phyloP scores from a whole-genome alignment of 805 yeast genomes.

The Grigorovia jiainica region DNA sequence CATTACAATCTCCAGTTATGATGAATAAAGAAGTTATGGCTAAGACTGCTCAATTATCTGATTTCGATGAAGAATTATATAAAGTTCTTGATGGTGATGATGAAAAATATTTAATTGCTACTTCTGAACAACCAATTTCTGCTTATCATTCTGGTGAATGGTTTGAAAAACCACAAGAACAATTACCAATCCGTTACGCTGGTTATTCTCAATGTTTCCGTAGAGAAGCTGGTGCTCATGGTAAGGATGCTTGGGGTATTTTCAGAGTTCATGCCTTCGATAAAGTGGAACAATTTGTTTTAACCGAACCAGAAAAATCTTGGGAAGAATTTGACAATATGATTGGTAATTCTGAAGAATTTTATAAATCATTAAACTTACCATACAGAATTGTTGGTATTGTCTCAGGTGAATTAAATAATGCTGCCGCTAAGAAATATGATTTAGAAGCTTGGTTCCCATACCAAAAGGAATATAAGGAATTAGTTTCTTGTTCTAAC shows the following conservation, averaged over 20 bases:
- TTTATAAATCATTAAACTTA: conserved; percentile 81
- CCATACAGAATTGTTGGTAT: conserved; percentile 98
- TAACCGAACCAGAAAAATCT: conserved; percentile 96
- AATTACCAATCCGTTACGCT: conserved; percentile 91
- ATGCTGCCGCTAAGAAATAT: conserved; percentile 97
- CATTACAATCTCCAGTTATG: conserved; percentile 98
- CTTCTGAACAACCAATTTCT: conserved; percentile 97
- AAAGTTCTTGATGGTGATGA: conserved; percentile 96
- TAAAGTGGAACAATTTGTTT: conserved; percentile 91
- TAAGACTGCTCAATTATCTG: conserved; percentile 95
- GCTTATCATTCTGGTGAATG: conserved; percentile 97
- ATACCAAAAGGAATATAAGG: conserved; percentile 96
- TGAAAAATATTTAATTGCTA: conserved; percentile 95
- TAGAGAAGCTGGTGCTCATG: conserved; percentile 98
- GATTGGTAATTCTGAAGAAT: conserved; percentile 86
- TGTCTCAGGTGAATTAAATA: conserved; percentile 96
- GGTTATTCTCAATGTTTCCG: conserved; percentile 98
- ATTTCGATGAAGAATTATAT: conserved; percentile 96
- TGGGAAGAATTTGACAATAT: conserved; percentile 96
- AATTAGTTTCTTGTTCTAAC: conserved; percentile 95
- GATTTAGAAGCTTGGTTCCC: conserved; percentile 99
- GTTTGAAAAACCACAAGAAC: conserved; percentile 96
- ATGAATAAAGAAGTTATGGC: conserved; percentile 99
- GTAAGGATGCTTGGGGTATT: conserved; percentile 99
- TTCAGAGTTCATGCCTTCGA: conserved; percentile 98